Evolutionary conservation across 2,329 filamentous ascomycete genomes (phyloP).

Genomic region (Ascosphaera acerosa): DNA sequence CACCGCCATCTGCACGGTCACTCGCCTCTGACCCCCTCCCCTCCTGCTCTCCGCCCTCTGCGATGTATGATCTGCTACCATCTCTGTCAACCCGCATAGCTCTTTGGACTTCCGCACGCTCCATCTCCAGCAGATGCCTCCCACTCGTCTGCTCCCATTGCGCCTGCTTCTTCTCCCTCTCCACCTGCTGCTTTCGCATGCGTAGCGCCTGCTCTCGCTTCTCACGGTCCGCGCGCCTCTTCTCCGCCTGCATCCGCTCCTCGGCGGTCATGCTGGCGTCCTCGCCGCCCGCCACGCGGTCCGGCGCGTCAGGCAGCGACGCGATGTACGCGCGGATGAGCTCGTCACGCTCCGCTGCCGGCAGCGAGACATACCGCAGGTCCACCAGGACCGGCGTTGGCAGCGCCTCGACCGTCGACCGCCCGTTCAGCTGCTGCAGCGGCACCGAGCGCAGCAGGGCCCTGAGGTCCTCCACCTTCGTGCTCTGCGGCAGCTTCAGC

Average conservation of each 20-base stretch:
- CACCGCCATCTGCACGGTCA: background rate
- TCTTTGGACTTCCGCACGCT: constrained; percentile 19
- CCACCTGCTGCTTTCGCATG: constrained; percentile 19
- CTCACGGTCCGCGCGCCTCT: constrained; percentile 16
- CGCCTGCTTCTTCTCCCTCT: constrained; percentile 19
- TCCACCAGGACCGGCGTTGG: constrained; percentile 19
- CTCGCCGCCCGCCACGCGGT: constrained; percentile 5
- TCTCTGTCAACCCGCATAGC: constrained; percentile 20
- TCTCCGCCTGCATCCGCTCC: constrained; percentile 14
- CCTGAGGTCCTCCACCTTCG: constrained; percentile 21
- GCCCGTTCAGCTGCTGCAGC: constrained; percentile 16
- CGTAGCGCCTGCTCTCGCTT: constrained; percentile 20
- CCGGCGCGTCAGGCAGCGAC: constrained; percentile 16
- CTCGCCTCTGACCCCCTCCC: background rate
- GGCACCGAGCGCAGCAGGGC: constrained; percentile 20
- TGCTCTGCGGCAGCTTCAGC: constrained; percentile 21
- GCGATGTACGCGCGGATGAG: constrained; percentile 21
- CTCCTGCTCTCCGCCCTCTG: constrained; percentile 7
- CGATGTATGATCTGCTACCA: constrained; percentile 18
- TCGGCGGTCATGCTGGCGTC: constrained; percentile 13
- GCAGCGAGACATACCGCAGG: constrained; percentile 19
- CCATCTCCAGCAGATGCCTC: constrained; percentile 18
- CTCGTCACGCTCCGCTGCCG: constrained; percentile 15
- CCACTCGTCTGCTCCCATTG: constrained; percentile 16
- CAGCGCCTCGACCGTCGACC: constrained; percentile 16